Conservation (phyloP, 306 rosid species). For the Cicer cuneatum region DNA sequence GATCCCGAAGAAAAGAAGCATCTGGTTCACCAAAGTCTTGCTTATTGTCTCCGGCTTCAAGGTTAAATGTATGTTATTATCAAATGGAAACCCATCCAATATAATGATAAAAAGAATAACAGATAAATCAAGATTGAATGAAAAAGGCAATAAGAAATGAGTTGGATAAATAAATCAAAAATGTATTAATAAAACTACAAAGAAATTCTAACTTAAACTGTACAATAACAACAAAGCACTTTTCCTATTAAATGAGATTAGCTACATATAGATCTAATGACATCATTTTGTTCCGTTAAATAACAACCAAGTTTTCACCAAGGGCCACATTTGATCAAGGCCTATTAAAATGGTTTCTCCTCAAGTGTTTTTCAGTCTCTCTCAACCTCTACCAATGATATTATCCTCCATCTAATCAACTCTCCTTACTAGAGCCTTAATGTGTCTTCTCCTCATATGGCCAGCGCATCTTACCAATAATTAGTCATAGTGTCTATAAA, state of each 20-base stretch:
- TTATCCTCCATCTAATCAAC: conserved; percentile 21
- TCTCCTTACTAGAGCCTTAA: not conserved
- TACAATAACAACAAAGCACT: conserved; percentile 1
- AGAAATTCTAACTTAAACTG: conserved; percentile 23
- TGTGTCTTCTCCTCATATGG: not conserved
- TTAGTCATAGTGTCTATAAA: not conserved
- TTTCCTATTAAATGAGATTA: conserved; percentile 12
- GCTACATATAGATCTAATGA: not conserved
- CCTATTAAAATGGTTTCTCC: conserved; percentile 2
- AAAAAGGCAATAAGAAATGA: conserved; percentile 20
- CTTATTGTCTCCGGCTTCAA: conserved; percentile 95
- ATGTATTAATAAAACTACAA: conserved; percentile 3
- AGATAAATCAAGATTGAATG: conserved; percentile 30
- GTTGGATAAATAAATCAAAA: conserved; percentile 31
- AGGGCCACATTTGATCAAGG: conserved; percentile 12
- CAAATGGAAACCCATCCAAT: conserved; percentile 35
- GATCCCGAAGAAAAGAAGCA: conserved; percentile 87
- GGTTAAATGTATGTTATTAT: conserved; percentile 53
- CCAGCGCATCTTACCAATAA: not conserved
- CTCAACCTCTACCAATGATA: not conserved
- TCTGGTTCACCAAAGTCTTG: conserved; percentile 97
- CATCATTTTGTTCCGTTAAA: conserved; percentile 1
- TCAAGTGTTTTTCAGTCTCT: conserved; percentile 3
- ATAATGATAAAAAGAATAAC: not conserved
- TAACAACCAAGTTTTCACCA: conserved; percentile 13